Evolutionary conservation across 2,329 filamentous ascomycete genomes (phyloP), one percentile per base, ranked within the genome.

Genomic region (Leptographium flavum): DNA sequence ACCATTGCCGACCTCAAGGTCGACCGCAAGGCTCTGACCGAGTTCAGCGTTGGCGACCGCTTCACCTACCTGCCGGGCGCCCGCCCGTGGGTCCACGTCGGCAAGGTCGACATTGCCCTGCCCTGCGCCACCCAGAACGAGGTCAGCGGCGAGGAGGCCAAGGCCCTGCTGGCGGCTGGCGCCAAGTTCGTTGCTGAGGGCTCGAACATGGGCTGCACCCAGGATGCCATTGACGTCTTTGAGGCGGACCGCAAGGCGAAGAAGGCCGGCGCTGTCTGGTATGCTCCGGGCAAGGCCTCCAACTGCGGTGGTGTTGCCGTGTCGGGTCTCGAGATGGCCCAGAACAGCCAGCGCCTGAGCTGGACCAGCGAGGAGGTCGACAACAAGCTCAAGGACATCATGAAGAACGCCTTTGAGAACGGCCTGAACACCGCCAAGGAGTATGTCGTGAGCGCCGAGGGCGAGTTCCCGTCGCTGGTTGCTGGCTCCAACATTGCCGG

Each of bases 181-280:
- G 76, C 74, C 60, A 78, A 81, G 62, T 93, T 87, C 71, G 81
- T 96, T 54, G 92, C 92, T 47, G 92, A 98, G 70, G 92, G 92
- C 47, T 92, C 83, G 68, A 96, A 96, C 79, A 96, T 98, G 92
- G 92, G 92, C 53, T 95, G 87, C 74, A 95, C 88, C 30, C 87
- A 92, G 67, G 87, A 84, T 53, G 90, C 90, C 55, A 95, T 98
- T 58, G 84, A 94, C 58, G 71, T 87, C 53, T 96, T 96, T 63
- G 90, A 96, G 76, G 75, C 73, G 17, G 71, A 80, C 57, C 76
- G 88, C 55, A 78, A 71, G 61, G 76, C 76, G 62, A 79, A 86
- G 70, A 78, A 76, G 53, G 65, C 66, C 43, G 36, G 30, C 19
- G 78, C 85, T 49, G 79, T 94, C 64, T 98, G 92, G 92, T 96